Percentiles rank a stretch among this genome's conserved stretches.
phyloP scores from a whole-genome alignment of 257 asterid genomes.

The Marsdenia floribunda region DNA sequence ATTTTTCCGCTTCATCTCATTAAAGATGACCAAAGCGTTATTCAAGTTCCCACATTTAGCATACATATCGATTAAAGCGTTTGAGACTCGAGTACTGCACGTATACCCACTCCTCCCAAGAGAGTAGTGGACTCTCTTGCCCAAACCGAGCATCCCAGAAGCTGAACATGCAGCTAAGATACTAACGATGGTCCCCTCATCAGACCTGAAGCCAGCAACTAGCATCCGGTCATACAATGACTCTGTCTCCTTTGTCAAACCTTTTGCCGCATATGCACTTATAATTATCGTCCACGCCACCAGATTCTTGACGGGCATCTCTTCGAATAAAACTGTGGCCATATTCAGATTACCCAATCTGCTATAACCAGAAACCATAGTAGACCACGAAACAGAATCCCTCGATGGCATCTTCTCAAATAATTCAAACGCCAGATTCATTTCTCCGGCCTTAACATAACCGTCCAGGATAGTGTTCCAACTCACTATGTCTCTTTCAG shows the following conservation, averaged over 20 bases:
- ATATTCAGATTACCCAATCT: constrained; percentile 59
- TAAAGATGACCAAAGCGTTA: constrained; percentile 43
- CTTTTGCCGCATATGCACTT: constrained; percentile 63
- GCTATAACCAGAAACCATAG: constrained; percentile 57
- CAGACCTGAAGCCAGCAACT: constrained; percentile 32
- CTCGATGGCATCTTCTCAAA: constrained; percentile 54
- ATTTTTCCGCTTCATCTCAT: constrained; percentile 44
- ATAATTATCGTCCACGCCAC: constrained; percentile 75
- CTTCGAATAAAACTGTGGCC: constrained; percentile 66
- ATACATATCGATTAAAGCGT: constrained; percentile 78
- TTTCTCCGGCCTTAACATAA: constrained; percentile 25
- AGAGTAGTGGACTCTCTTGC: constrained; percentile 57
- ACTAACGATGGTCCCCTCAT: constrained; percentile 52
- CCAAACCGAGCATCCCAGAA: constrained; percentile 63
- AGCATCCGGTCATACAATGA: constrained; percentile 48
- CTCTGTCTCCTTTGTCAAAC: constrained; percentile 58
- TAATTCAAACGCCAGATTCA: constrained; percentile 38
- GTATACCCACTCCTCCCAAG: constrained; percentile 24
- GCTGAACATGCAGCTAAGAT: constrained; percentile 67
- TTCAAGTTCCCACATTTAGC: constrained; percentile 76
- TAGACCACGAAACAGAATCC: constrained; percentile 84
- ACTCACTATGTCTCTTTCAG: constrained; percentile 29
- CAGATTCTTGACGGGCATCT: constrained; percentile 75
- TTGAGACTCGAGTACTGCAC: constrained; percentile 38
- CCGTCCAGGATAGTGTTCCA: constrained; percentile 40